Percentiles rank a stretch among this genome's conserved stretches.
These are phyloP conservation scores for Yarrowia hollandica DNA, from an alignment of 805 yeast genomes.

Conservation along the genomic window DNA sequence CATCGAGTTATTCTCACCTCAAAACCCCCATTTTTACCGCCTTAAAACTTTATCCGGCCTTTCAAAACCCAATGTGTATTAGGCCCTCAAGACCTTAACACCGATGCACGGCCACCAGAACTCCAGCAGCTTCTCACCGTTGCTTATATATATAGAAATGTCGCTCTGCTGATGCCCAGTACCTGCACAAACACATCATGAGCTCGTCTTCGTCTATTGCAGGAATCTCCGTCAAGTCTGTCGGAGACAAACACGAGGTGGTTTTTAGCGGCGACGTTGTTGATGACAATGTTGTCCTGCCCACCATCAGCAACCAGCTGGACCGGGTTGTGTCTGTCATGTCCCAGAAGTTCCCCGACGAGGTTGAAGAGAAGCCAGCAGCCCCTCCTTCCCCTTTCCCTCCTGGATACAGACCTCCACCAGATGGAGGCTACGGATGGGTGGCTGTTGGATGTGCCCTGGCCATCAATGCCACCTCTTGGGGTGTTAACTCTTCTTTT, in stretches of 20 bases:
- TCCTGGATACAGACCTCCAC: constrained; percentile 28
- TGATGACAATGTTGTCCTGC: neutral
- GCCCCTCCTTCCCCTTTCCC: constrained; percentile 28
- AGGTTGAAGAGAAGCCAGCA: neutral
- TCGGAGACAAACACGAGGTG: constrained; percentile 23
- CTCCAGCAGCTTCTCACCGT: constrained; percentile 13
- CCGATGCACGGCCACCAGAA: constrained; percentile 10
- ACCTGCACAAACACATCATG: neutral
- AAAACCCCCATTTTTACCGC: neutral
- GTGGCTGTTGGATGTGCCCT: constrained; percentile 23
- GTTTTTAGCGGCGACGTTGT: constrained; percentile 23
- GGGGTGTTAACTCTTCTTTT: constrained; percentile 29
- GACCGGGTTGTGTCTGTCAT: constrained; percentile 22
- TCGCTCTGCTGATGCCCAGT: neutral
- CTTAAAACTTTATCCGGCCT: neutral
- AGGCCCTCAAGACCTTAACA: constrained; percentile 16
- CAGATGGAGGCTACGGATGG: constrained; percentile 30
- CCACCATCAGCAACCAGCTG: constrained; percentile 24
- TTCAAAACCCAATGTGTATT: constrained; percentile 2
- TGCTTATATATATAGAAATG: constrained; percentile 4
- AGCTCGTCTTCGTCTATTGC: constrained; percentile 19
- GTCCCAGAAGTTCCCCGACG: constrained; percentile 15
- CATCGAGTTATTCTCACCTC: too few relatives aligned
- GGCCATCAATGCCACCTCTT: constrained; percentile 25
- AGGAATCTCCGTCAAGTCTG: constrained; percentile 18